Evolutionary conservation across 495 filamentous ascomycete species (phyloP), one percentile per base, ranked within the genome.

Genomic region (Clavariopsis aquatica): DNA sequence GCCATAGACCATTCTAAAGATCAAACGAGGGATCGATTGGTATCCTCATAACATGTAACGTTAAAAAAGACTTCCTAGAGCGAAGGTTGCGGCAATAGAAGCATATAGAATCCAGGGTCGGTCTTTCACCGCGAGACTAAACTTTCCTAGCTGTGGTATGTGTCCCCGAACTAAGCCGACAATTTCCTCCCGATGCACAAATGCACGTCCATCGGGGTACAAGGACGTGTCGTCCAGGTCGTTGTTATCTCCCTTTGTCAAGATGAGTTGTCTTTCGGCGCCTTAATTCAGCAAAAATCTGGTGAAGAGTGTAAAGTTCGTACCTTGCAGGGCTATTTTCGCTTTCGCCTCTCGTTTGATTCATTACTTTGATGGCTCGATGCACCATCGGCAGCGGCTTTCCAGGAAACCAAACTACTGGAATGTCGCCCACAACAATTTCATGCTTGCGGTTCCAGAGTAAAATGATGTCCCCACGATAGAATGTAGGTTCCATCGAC

Each of bases 401-500:
- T 2, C 67, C 65, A 1, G 29, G 2, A 38, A 77, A 77, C 75
- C 75, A 78, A n/a, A 70, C 51, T 15, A 75, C 73, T 0, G 74
- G 61, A 31, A 77, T 74, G 29, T 77, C 74, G 8, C 76, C 76
- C 8, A 66, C 59, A 6, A 57, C 28, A 31, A 78, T 53, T 0
- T 56, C 12, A 0, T 49, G 13, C 23, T 54, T 19, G 0, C 64
- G 46, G 56, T 77, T 78, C 23, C 54, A 75, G 9, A 77, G 45
- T 1, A 77, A 52, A 2, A 78, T 61, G 13, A 76, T 24, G 62
- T 78, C 75, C 26, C 76, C 74, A 0, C 75, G 75, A 22, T 72
- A 65, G 54, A 78, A 77, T 4, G 74, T 68, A 2, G 75, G 76
- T n/a, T 67, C 68, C 74, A 77, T 78, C 10, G 74, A 75, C 38